These are phyloP conservation scores for Chaetomium globosum DNA, from an alignment of 2,329 filamentous ascomycete species.

Conservation along the genomic window DNA sequence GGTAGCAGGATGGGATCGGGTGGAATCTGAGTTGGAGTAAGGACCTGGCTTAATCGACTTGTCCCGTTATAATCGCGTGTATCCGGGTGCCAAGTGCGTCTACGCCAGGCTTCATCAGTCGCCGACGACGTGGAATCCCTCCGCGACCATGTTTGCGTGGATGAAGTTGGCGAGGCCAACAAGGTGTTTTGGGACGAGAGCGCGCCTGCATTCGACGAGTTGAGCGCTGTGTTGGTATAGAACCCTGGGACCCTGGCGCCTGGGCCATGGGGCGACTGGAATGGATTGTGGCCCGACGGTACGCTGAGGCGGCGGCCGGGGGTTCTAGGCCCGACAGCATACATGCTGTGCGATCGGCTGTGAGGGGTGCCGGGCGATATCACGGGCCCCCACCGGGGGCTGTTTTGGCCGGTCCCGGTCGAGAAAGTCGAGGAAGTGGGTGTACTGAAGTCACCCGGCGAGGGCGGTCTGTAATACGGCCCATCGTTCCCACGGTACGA, in stretches of 20 bases:
- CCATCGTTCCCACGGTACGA: slow-evolving; percentile 66
- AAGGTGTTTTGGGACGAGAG: slow-evolving; percentile 63
- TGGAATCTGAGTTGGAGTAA: slow-evolving; percentile 65
- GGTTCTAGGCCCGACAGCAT: slow-evolving; percentile 63
- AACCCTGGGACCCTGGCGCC: slow-evolving; percentile 60
- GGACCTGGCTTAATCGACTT: slow-evolving; percentile 75
- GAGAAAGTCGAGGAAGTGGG: slow-evolving; percentile 84
- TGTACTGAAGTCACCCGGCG: slow-evolving; percentile 76
- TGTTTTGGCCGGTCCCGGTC: slow-evolving; percentile 70
- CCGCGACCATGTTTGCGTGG: slow-evolving; percentile 61
- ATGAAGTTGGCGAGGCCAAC: slow-evolving; percentile 66
- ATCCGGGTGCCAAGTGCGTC: slow-evolving; percentile 89
- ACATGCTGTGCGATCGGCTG: slow-evolving; percentile 73
- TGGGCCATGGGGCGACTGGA: slow-evolving; percentile 64
- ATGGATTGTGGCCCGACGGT: slow-evolving; percentile 74
- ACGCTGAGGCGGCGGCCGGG: slow-evolving; percentile 79
- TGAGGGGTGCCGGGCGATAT: slow-evolving; percentile 73
- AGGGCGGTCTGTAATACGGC: slow-evolving; percentile 67
- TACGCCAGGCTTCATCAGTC: slow-evolving; percentile 74
- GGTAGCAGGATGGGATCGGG: slow-evolving; percentile 57
- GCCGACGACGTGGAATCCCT: slow-evolving; percentile 65
- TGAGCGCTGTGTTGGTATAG: slow-evolving; percentile 53
- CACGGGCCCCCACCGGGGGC: slow-evolving; percentile 72
- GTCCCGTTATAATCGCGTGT: slow-evolving; percentile 59
- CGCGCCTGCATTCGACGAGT: slow-evolving; percentile 58